Conservation (phyloP, 2,329 filamentous ascomycete genomes). For the Colletotrichum siamense region DNA sequence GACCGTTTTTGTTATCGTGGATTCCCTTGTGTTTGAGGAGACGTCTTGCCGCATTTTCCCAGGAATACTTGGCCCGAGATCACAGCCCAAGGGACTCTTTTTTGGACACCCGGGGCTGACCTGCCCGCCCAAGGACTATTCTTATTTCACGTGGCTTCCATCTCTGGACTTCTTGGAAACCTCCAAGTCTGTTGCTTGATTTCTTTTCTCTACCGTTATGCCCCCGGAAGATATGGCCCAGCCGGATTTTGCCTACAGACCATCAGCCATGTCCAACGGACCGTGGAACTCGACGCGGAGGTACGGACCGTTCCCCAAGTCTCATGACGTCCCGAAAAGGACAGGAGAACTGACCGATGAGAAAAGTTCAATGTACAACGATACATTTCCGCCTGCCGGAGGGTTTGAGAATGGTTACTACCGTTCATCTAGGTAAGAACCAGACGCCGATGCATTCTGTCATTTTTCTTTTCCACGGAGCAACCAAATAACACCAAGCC, state of each 20-base stretch:
- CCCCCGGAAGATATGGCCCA: constrained; percentile 49
- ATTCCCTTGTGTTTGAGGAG: constrained; percentile 24
- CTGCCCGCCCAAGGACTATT: constrained; percentile 21
- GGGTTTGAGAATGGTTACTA: constrained; percentile 42
- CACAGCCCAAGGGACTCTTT: constrained; percentile 18
- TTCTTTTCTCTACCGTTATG: constrained; percentile 31
- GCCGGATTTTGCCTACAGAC: constrained; percentile 53
- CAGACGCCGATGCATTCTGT: constrained; percentile 2
- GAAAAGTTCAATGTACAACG: constrained; percentile 38
- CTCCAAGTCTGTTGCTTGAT: constrained; percentile 17
- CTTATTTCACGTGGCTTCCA: constrained; percentile 25
- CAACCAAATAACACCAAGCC: constrained; percentile 36
- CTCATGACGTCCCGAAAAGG: background rate
- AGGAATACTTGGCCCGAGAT: constrained; percentile 23
- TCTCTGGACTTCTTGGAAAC: constrained; percentile 11
- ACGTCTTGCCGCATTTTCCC: constrained; percentile 20
- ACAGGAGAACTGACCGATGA: constrained; percentile 18
- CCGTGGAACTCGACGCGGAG: constrained; percentile 58
- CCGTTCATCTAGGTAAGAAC: constrained; percentile 43
- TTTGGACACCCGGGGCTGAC: constrained; percentile 22
- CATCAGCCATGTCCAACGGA: constrained; percentile 49
- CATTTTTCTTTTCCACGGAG: background rate
- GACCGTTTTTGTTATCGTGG: constrained; percentile 23
- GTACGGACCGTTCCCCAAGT: constrained; percentile 44
- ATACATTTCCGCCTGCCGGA: constrained; percentile 34